phyloP scores from a whole-genome alignment of 1,139 yeast genomes.

The Blastobotrys raffinosifermentans region DNA sequence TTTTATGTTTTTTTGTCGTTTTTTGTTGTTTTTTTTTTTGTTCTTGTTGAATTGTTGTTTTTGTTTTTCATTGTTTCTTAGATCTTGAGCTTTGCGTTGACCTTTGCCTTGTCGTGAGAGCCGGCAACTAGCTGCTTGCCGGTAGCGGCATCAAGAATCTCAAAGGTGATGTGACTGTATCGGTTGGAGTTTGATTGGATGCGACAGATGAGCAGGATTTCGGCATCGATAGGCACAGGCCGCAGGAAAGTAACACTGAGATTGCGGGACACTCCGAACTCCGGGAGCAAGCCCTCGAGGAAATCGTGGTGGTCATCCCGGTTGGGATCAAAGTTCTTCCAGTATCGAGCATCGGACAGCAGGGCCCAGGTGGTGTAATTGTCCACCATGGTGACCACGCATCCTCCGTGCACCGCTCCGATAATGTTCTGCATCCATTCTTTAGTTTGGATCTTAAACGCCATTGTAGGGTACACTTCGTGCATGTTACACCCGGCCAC shows the following conservation, averaged over 20 bases:
- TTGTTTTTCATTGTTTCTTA: too few species aligned
- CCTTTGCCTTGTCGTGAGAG: constrained; percentile 30
- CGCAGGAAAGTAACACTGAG: constrained; percentile 26
- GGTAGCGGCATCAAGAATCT: constrained; percentile 17
- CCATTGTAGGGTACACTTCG: constrained; percentile 1
- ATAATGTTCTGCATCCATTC: constrained; percentile 9
- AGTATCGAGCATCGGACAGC: constrained; percentile 25
- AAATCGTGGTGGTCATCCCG: constrained; percentile 15
- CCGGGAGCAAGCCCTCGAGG: constrained; percentile 10
- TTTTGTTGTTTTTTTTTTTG: too few species aligned
- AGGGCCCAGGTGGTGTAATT: constrained; percentile 23
- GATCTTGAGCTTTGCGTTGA: constrained; percentile 6
- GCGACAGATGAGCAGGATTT: constrained; percentile 20
- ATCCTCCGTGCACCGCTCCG: constrained; percentile 32
- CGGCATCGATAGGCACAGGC: constrained; percentile 26
- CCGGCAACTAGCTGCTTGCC: constrained; percentile 23
- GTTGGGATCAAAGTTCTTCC: constrained; percentile 15
- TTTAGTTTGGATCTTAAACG: constrained; percentile 7
- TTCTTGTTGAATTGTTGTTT: too few species aligned
- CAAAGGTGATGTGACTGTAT: constrained; percentile 20
- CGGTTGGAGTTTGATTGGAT: constrained; percentile 25
- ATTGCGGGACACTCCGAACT: constrained; percentile 27
- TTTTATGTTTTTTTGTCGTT: too few species aligned
- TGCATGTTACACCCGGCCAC: constrained; percentile 2
- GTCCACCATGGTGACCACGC: constrained; percentile 30